Percentiles rank a stretch among this genome's conserved stretches.
Conservation (phyloP, 441 rosid species). For the Arabidopsis hybrid region DNA sequence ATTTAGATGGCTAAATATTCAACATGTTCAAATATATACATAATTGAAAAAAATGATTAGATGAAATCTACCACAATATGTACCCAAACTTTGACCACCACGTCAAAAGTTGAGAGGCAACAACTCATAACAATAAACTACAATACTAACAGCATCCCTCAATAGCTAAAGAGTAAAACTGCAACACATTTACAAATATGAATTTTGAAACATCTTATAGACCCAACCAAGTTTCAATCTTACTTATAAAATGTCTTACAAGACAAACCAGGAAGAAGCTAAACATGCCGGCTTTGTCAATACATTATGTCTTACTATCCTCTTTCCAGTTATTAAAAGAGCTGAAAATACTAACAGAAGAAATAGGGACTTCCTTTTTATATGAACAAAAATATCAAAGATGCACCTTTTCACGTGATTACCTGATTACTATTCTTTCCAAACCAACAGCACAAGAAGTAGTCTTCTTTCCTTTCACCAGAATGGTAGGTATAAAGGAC, state of each 20-base stretch:
- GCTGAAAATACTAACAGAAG: conserved; percentile 2
- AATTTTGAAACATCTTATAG: neutral
- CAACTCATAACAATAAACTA: conserved; percentile 6
- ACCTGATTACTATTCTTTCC: conserved; percentile 95
- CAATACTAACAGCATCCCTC: too few relatives aligned
- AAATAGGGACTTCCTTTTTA: neutral
- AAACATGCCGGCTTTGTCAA: conserved; percentile 18
- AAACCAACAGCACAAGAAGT: conserved; percentile 90
- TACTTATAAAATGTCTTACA: conserved; percentile 1
- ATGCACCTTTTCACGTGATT: conserved; percentile 42
- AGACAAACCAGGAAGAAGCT: conserved; percentile 23
- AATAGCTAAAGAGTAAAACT: neutral
- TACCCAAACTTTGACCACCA: conserved; percentile 27
- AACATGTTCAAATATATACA: conserved; percentile 19
- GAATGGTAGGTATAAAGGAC: conserved; percentile 87
- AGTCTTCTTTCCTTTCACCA: conserved; percentile 98
- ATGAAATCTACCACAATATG: conserved; percentile 9
- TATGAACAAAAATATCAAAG: neutral
- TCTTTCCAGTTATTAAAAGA: conserved; percentile 15
- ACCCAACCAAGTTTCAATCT: conserved; percentile 9
- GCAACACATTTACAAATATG: neutral
- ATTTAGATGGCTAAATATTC: conserved; percentile 18
- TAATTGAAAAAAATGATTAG: neutral
- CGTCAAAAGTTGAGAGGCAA: conserved; percentile 3
- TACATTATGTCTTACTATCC: neutral